Evolutionary conservation across 352 stramenopile genomes (phyloP), one percentile per base, ranked within the genome.

Genomic region (Globisporangium cylindrosporum): DNA sequence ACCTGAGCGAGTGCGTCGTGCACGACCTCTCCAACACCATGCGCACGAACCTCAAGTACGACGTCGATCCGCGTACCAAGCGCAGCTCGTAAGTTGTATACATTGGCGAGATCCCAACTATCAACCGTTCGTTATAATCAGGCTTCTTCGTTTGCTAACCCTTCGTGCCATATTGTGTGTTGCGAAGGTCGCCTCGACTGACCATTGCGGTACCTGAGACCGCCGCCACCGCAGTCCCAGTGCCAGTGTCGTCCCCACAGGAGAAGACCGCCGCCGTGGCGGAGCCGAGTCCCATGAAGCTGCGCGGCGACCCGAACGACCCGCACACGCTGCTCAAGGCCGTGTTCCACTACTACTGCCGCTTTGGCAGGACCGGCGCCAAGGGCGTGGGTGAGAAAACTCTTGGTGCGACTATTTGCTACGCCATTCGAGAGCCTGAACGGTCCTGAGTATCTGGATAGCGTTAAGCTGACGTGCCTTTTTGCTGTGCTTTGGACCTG

Each of bases 261-360:
- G 9, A 36, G 24, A 10, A 58, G 10, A 10, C 22, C 3, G 24
- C 4, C 14, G 36, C 4, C 12, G 38, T 15, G 12, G 57, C 67
- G 24, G 61, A 68, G 38, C 56, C 67, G 49, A 68, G 68, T 12
- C 70, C 73, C 59, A 75, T 84, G 64, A 76, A 76, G 46, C 66
- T 88, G 5, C 72, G 83, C 24, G 86, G 81, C 41, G 83, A 93
- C 36, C 81, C 80, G 22, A 92, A 94, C 59, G 88, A 95, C 62
- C 83, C 88, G 14, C 85, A 95, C 66, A 92, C 88, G 24, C 75
- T 94, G 38, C 72, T 95, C 12, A 88, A 87, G 57, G 84, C 81
- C 18, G 80, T 94, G 12, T 95, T 94, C 67, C 84, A 92, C 64
- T 94, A 93, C 71, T 95, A 95, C 73, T 95, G 88, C 64, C 81